Evolutionary conservation across 306 rosid species (phyloP), one percentile per base, ranked within the genome.

Genomic region (Mucuna pruriens): DNA sequence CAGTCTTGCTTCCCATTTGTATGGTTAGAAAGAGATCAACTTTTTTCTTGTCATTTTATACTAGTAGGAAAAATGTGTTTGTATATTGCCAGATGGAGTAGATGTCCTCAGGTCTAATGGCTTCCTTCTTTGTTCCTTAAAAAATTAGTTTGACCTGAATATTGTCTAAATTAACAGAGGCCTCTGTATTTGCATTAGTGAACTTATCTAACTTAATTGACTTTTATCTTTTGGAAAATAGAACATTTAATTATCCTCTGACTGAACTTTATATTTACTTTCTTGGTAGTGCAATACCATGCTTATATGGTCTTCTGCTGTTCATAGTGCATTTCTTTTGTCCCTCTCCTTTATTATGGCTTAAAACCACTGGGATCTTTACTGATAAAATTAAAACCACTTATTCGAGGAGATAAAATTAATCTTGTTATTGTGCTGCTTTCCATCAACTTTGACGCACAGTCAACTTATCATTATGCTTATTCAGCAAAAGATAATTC

Each of bases 1-100:
- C 85, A 91, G 88, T 73, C 91, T 95, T 82, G 95, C 97, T 63
- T 95, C 99, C 84, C 97, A 91, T 85, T 88, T 93, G 60, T 88
- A 93, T 82, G 90, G 90, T 84, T 52, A 85, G 99, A 88, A 92
- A 87, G 87, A 70, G 62, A 63, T 26, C 77, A 29, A 76, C 57
- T 63, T 62, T 79, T 44, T 38, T 22, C 58, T 61, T 67, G 39
- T 77, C 74, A 34, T 61, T 77, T 58, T 29, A 61, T 26, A 33
- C 72, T 70, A 42, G 1, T n/a, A 13, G 58, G 34, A 29, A 31
- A 15, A 67, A 58, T 58, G 57, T 31, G 17, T 66, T 57, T 38
- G 22, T 33, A 26, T 36, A 38, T 31, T 73, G 6, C 15, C 16
- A 8, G 1, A 26, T 42, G 46, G 39, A 71, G 51, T 52, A 52